A percentile compares a stretch with the other conserved stretches of the same genome.
These are phyloP conservation scores for Phytopythium mirpurense DNA, from an alignment of 352 stramenopile genomes.

Conservation along the genomic window DNA sequence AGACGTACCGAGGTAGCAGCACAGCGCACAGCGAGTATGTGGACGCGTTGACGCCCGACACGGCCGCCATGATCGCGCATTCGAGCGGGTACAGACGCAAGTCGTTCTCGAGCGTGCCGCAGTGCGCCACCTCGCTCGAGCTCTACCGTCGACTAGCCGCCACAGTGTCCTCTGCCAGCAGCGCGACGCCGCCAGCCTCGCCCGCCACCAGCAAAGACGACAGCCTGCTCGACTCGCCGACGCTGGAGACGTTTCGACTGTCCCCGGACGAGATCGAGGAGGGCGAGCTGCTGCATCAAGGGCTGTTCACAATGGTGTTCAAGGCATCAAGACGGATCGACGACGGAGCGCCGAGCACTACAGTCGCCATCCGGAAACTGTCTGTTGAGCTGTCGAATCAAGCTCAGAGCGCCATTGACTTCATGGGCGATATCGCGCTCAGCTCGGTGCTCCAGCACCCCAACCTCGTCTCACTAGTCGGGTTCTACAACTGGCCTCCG, in stretches of 20 bases:
- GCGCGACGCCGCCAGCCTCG: slow-evolving; percentile 2
- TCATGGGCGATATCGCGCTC: slow-evolving; percentile 31
- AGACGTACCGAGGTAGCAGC: not conserved
- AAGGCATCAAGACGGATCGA: slow-evolving; percentile 19
- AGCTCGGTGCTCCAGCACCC: slow-evolving; percentile 23
- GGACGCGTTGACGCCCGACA: slow-evolving; percentile 22
- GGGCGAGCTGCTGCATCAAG: slow-evolving; percentile 23
- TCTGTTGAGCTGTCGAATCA: slow-evolving; percentile 3
- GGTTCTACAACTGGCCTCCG: slow-evolving; percentile 22
- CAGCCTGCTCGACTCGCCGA: slow-evolving; percentile 7
- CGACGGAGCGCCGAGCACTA: slow-evolving; percentile 15
- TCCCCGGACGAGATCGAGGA: slow-evolving; percentile 17
- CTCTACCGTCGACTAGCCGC: slow-evolving; percentile 14
- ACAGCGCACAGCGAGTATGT: slow-evolving; percentile 21
- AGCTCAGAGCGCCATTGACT: slow-evolving; percentile 11
- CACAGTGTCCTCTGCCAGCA: not conserved
- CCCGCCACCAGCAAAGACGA: slow-evolving; percentile 11
- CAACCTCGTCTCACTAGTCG: slow-evolving; percentile 31
- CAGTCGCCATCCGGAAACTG: slow-evolving; percentile 22
- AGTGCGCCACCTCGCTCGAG: slow-evolving; percentile 24
- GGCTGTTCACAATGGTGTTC: slow-evolving; percentile 22
- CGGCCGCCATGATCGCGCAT: slow-evolving; percentile 22
- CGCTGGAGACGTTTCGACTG: slow-evolving; percentile 23
- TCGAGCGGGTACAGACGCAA: slow-evolving; percentile 11
- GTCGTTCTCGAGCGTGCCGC: slow-evolving; percentile 24